Conservation (phyloP, 139 green algal species). For the Desmodesmus armatus region DNA sequence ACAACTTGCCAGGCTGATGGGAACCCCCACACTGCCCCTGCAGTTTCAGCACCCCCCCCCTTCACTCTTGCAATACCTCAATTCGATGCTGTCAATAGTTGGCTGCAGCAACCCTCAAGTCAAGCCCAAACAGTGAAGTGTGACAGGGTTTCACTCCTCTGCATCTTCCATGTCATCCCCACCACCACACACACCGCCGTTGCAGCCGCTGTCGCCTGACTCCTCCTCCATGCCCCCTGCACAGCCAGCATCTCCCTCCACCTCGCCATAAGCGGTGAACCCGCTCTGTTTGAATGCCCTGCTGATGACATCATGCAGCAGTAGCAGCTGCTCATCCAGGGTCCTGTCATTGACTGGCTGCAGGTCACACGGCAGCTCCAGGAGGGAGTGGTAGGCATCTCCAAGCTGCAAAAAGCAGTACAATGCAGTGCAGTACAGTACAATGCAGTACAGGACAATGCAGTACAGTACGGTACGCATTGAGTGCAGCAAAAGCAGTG, state of each 20-base stretch:
- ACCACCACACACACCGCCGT: neutral
- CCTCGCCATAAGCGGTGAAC: neutral
- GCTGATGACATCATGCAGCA: constrained; percentile 22
- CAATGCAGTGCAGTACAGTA: neutral
- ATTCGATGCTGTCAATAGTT: no score
- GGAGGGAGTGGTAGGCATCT: constrained; percentile 8
- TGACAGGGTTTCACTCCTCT: neutral
- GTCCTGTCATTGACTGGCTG: constrained; percentile 5
- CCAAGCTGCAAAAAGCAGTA: constrained; percentile 12
- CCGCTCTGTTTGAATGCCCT: constrained; percentile 10
- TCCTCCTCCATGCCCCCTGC: neutral
- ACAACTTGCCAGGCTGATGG: no score
- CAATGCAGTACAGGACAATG: no score
- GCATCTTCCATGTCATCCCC: neutral
- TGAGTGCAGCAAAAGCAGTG: neutral
- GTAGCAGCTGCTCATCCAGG: constrained; percentile 26
- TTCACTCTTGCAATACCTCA: no score
- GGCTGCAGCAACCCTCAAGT: no score
- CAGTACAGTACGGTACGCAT: no score
- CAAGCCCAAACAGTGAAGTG: no score
- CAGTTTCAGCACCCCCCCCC: no score
- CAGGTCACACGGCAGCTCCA: constrained; percentile 35
- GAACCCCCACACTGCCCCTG: no score
- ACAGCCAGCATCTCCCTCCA: neutral
- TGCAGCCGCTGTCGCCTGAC: constrained; percentile 4